A percentile compares a stretch with the other conserved stretches of the same genome.
Evolutionary conservation across 331 rosid species (phyloP).

Genomic region (Malus hybrid): DNA sequence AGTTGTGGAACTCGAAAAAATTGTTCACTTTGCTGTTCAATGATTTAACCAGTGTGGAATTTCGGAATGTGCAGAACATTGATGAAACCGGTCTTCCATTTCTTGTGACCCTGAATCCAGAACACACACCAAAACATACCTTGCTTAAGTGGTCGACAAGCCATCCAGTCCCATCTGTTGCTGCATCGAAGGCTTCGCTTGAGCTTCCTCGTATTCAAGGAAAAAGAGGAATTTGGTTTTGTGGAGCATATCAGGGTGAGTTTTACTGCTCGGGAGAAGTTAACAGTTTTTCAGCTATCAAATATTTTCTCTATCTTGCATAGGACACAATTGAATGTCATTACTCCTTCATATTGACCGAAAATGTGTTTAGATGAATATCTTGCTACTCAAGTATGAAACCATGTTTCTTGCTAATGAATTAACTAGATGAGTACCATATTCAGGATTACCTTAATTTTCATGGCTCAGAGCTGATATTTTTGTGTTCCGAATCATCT

Average conservation of each 20-base stretch:
- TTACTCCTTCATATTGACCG: too few relatives aligned
- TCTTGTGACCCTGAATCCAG: conserved; percentile 85
- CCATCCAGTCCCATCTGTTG: conserved; percentile 85
- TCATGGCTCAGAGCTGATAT: background rate
- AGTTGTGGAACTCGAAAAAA: background rate
- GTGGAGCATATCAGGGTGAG: conserved; percentile 84
- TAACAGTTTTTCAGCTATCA: too few relatives aligned
- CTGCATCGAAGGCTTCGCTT: conserved; percentile 68
- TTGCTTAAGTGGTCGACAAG: conserved; percentile 83
- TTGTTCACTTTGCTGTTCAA: background rate
- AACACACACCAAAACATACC: conserved; percentile 46
- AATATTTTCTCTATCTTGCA: background rate
- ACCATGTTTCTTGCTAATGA: too few relatives aligned
- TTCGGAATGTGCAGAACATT: conserved; percentile 56
- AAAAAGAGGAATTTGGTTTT: conserved; percentile 83
- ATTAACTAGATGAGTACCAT: background rate
- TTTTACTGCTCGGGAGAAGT: background rate
- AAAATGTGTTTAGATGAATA: too few relatives aligned
- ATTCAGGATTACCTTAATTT: background rate
- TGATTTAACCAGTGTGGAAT: conserved; percentile 1
- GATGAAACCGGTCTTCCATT: conserved; percentile 51
- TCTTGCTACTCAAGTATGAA: too few relatives aligned
- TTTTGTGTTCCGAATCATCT: background rate
- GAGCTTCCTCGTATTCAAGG: conserved; percentile 77
- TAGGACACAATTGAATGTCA: too few relatives aligned